Evolutionary conservation across 1,284 basidiomycete species (phyloP), one percentile per base, ranked within the genome.

Genomic region (Phellopilus nigrolimitatus): DNA sequence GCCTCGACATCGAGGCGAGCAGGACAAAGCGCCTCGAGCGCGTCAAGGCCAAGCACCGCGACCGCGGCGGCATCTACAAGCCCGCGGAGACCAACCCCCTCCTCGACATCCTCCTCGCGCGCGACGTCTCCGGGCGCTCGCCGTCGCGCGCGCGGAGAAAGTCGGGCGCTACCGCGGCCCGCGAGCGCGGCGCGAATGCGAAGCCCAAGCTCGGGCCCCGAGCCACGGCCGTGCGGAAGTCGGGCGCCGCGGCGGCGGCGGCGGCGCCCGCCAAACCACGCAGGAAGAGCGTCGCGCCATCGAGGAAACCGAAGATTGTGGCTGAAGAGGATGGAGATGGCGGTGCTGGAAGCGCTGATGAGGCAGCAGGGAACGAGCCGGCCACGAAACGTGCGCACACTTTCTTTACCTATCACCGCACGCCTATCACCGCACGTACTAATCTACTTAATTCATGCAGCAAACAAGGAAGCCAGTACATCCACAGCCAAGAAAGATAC

Each of bases 61-160:
- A 55, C 38, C 43, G 54, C 50, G 60, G 43, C 53, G 62, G 40
- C 5, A 67, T 62, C 8, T 74, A 73, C 59, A 61, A 70, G 27
- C 72, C 73, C 3, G 58, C 70, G 3, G 59, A 61, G 9, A 62
- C 61, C 38, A 75, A 74, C 49, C 56, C 62, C 0, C 64, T 75
- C 1, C 39, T 70, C 1, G 68, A 71, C 13, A 66, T 73, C 12
- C 62, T 74, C 5, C 66, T 74, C 13, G 59, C 69, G 3, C 69
- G 72, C 10, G 65, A 68, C 10, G 62, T 74, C 2, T 67, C 71
- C 40, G 72, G 71, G 12, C 70, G 73, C 52, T 73, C 72, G 0
- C 72, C 71, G 1, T 57, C 61, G 17, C 71, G 71, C 50, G 38
- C 42, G n/a, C 34, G 53, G 38, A 45, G 36, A 46, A 42, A 52